phyloP scores from a whole-genome alignment of 164 flowering plant species.

The Akebia trifoliata region DNA sequence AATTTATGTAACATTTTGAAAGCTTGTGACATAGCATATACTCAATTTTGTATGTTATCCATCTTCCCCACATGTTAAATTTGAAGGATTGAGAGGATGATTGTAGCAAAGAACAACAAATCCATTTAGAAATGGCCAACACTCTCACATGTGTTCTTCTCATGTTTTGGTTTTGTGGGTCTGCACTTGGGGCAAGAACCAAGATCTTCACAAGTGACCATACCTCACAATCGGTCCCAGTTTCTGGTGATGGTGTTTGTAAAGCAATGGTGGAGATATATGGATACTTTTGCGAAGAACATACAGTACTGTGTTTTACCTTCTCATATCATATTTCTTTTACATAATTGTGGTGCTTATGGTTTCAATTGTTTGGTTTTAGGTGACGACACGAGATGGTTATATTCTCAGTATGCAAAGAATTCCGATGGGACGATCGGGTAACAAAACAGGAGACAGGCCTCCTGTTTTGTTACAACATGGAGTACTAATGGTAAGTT shows the following conservation, averaged over 20 bases:
- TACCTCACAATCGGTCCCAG: conserved; percentile 11
- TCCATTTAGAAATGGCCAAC: conserved; percentile 20
- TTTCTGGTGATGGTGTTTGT: conserved; percentile 43
- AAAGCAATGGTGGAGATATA: conserved; percentile 36
- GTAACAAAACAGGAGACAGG: conserved; percentile 19
- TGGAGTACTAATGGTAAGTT: conserved; percentile 59
- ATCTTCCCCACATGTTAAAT: conserved; percentile 16
- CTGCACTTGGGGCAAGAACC: conserved; percentile 29
- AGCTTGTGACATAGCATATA: conserved; percentile 5
- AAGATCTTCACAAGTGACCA: conserved; percentile 10
- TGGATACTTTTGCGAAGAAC: conserved; percentile 65
- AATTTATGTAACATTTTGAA: neutral
- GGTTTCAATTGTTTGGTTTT: conserved; percentile 1
- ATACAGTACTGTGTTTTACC: conserved; percentile 28
- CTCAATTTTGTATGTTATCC: conserved; percentile 17
- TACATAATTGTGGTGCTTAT: neutral
- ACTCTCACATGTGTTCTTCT: conserved; percentile 8
- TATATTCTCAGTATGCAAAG: conserved; percentile 72
- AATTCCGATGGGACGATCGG: conserved; percentile 42
- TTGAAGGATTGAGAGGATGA: conserved; percentile 3
- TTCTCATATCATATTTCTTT: neutral
- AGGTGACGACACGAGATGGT: conserved; percentile 81
- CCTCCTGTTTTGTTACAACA: conserved; percentile 70
- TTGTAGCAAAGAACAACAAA: conserved; percentile 1
- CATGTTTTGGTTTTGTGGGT: conserved; percentile 22